Conservation (phyloP, 805 yeast genomes). For the Yarrowia yakushimensis region DNA sequence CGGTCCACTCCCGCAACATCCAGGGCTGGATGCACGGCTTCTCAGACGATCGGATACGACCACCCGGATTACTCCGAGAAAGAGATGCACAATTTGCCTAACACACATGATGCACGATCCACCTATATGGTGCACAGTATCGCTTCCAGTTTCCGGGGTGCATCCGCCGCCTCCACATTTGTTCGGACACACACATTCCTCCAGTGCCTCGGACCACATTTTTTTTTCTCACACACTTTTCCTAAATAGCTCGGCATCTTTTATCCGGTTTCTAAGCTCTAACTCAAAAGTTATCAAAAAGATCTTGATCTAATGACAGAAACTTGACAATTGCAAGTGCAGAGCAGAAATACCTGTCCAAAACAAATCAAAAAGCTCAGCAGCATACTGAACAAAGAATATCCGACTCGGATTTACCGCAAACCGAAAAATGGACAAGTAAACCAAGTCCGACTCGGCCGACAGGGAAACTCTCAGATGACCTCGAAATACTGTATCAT, state of each 20-base stretch:
- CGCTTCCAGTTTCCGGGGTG: not conserved
- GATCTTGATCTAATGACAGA: constrained; percentile 1
- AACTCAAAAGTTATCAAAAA: constrained; percentile 4
- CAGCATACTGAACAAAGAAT: not conserved
- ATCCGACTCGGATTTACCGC: not conserved
- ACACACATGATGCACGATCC: not conserved
- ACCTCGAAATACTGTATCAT: too few species aligned
- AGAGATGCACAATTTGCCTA: not conserved
- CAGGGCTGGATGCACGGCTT: not conserved
- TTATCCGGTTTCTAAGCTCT: not conserved
- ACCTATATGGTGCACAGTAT: not conserved
- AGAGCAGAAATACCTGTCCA: not conserved
- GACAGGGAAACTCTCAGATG: not conserved
- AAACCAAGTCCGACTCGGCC: not conserved
- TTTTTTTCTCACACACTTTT: not conserved
- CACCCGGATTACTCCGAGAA: not conserved
- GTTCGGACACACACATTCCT: not conserved
- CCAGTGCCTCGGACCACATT: not conserved
- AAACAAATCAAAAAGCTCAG: not conserved
- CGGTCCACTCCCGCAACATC: not conserved
- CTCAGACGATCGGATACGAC: not conserved
- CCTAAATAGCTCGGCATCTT: constrained; percentile 1
- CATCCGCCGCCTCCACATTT: not conserved
- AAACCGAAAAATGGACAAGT: not conserved
- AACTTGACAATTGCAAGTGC: not conserved